Percentiles rank a stretch among this genome's conserved stretches.
phyloP scores from a whole-genome alignment of 768 basidiomycete genomes.

The Agrocybe pediades region DNA sequence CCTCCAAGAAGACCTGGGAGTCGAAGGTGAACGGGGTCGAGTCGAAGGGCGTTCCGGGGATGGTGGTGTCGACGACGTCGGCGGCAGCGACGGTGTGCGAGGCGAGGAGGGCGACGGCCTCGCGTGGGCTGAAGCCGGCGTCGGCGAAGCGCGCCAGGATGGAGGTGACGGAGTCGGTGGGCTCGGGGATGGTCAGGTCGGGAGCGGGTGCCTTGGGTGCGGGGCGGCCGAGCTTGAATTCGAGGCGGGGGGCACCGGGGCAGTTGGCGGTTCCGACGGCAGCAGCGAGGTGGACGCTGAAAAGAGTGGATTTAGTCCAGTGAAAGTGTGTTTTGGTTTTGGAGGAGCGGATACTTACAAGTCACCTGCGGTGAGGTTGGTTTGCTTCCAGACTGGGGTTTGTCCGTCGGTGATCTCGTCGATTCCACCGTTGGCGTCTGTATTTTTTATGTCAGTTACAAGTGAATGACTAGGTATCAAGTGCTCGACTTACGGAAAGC shows the following conservation, averaged over 20 bases:
- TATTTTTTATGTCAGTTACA: no score
- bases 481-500: conserved; percentile 22
- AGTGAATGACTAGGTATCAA: neutral
- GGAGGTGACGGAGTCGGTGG: conserved; percentile 17
- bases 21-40: conserved; percentile 32
- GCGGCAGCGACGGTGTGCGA: conserved; percentile 24
- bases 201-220: conserved; percentile 18
- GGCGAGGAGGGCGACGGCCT: conserved; percentile 22
- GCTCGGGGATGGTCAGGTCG: conserved; percentile 17
- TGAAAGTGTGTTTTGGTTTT: no score
- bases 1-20: conserved; percentile 36
- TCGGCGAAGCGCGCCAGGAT: conserved; percentile 25
- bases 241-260: conserved; percentile 32
- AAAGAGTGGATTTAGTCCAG: no score
- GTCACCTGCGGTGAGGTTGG: conserved; percentile 16
- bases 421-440: conserved; percentile 19
- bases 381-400: conserved; percentile 17
- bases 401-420: conserved; percentile 19
- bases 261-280: conserved; percentile 31
- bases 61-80: conserved; percentile 12
- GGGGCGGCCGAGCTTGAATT: conserved; percentile 29
- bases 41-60: conserved; percentile 33
- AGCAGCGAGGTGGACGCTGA: conserved; percentile 15
- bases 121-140: conserved; percentile 22
- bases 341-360: conserved; percentile 12